Evolutionary conservation across 2,329 filamentous ascomycete genomes (phyloP).

Genomic region (Fusarium sp.): DNA sequence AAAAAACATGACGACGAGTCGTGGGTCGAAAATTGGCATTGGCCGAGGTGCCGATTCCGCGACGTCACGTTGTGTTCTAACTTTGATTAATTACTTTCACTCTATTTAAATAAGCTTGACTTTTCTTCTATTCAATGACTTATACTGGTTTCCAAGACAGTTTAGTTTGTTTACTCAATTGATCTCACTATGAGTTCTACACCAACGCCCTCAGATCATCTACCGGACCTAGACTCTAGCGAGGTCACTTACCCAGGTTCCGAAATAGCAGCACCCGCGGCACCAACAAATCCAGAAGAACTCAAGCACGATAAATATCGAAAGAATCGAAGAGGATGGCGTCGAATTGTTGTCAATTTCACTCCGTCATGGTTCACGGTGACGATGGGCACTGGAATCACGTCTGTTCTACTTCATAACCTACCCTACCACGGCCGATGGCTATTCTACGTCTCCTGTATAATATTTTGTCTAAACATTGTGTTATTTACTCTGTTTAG

Average conservation of each 20-base stretch:
- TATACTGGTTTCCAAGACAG: not conserved
- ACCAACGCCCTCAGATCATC: not conserved
- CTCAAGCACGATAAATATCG: not conserved
- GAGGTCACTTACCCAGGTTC: constrained; percentile 14
- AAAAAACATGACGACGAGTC: constrained; percentile 7
- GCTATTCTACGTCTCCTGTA: constrained; percentile 66
- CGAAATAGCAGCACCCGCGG: not conserved
- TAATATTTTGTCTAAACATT: constrained; percentile 68
- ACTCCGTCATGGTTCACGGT: constrained; percentile 52
- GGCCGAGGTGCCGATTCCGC: constrained; percentile 26
- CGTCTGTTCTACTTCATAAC: constrained; percentile 67
- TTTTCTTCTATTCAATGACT: not conserved
- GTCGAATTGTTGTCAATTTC: constrained; percentile 24
- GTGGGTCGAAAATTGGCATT: constrained; percentile 20
- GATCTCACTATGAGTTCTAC: constrained; percentile 6
- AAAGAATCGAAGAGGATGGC: constrained; percentile 24
- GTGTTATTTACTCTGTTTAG: constrained; percentile 64
- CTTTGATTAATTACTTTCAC: not conserved
- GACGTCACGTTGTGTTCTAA: constrained; percentile 12
- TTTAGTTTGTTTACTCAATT: not conserved
- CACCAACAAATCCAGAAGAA: not conserved
- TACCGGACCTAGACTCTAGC: constrained; percentile 13
- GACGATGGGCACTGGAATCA: constrained; percentile 74
- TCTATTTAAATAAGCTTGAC: not conserved
- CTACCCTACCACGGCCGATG: constrained; percentile 67